Conservation (phyloP, 2,329 filamentous ascomycete genomes). For the Penicillium sp. region DNA sequence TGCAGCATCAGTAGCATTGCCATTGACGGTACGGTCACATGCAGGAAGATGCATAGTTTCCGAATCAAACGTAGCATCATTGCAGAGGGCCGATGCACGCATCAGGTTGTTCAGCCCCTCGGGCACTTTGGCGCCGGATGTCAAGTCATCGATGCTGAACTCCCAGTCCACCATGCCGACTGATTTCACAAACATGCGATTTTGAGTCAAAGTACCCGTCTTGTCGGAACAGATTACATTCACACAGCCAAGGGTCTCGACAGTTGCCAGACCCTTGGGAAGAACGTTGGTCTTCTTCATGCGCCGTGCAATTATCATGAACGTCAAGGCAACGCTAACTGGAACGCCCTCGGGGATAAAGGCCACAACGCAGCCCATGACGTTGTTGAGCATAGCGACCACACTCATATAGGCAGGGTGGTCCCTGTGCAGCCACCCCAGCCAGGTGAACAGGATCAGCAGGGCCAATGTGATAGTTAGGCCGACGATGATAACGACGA, state of each 20-base stretch:
- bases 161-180: constrained; percentile 27
- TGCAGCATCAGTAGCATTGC: constrained; percentile 73
- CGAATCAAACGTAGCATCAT: constrained; percentile 69
- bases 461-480: constrained; percentile 63
- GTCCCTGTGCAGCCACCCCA: constrained; percentile 60
- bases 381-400: constrained; percentile 65
- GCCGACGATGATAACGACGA: constrained; percentile 64
- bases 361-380: constrained; percentile 68
- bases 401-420: constrained; percentile 69
- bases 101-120: constrained; percentile 56
- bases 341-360: constrained; percentile 76
- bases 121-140: constrained; percentile 8
- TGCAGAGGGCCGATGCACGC: constrained; percentile 63
- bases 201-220: constrained; percentile 60
- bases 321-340: constrained; percentile 63
- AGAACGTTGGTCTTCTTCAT: constrained; percentile 73
- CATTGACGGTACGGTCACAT: constrained; percentile 61
- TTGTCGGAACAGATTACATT: constrained; percentile 75
- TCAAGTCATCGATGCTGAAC: constrained; percentile 19
- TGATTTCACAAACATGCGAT: constrained; percentile 61
- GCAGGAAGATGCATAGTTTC: constrained; percentile 58
- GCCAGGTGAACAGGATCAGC: constrained; percentile 52
- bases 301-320: constrained; percentile 71
- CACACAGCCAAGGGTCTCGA: constrained; percentile 70
- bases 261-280: constrained; percentile 74